Percentiles rank a stretch among this genome's conserved stretches.
Evolutionary conservation across 306 rosid genomes (phyloP).

Genomic region (Gastrolobium bilobum): DNA sequence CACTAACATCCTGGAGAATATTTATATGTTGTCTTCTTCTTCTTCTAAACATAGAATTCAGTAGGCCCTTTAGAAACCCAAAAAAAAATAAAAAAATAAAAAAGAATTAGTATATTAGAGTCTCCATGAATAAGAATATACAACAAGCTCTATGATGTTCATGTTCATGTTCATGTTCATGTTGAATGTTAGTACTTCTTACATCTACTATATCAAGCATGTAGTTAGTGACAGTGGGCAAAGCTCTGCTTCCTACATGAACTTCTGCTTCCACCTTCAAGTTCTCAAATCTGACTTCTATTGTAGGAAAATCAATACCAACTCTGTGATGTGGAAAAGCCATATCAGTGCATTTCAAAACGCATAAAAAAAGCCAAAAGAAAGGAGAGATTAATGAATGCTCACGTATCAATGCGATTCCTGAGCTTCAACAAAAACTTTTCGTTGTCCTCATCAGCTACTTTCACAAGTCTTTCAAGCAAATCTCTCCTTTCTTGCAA

Average conservation of each 20-base stretch:
- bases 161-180: not conserved
- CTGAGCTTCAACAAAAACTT: conserved; percentile 75
- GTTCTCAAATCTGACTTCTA: conserved; percentile 74
- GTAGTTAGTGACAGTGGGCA: conserved; percentile 71
- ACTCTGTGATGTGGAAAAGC: conserved; percentile 51
- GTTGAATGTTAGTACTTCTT: conserved; percentile 8
- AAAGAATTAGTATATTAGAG: too few relatives aligned
- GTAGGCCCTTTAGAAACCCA: conserved; percentile 41
- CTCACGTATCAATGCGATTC: conserved; percentile 69
- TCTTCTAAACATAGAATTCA: conserved; percentile 23
- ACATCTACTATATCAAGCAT: conserved; percentile 60
- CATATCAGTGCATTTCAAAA: not conserved
- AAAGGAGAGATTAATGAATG: not conserved
- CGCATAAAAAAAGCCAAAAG: not conserved
- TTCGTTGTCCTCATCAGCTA: conserved; percentile 81
- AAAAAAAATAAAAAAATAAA: too few relatives aligned
- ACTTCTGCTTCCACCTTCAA: conserved; percentile 71
- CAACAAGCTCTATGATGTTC: too few relatives aligned
- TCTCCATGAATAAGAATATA: too few relatives aligned
- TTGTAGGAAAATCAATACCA: conserved; percentile 73
- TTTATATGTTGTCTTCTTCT: conserved; percentile 37
- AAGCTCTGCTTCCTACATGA: conserved; percentile 71
- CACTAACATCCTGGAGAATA: conserved; percentile 75
- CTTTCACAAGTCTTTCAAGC: conserved; percentile 70
- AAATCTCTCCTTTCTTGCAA: conserved; percentile 64